Evolutionary conservation across 306 rosid genomes (phyloP).

Genomic region (Abrus precatorius): DNA sequence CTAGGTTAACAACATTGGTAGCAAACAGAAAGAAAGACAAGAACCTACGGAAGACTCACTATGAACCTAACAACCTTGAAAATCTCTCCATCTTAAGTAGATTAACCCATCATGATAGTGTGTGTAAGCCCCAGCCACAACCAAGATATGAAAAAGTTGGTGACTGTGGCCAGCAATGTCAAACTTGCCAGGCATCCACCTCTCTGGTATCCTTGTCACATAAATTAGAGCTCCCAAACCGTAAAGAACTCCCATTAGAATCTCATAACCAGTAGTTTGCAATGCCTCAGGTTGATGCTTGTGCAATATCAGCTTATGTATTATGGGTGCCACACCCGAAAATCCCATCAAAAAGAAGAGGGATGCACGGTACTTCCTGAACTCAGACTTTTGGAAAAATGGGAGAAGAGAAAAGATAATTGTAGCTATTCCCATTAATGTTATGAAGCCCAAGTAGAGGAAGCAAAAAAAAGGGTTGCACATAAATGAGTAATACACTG

Average conservation of each 20-base stretch:
- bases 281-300: conserved; percentile 57
- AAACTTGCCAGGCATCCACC: conserved; percentile 76
- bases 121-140: conserved; percentile 74
- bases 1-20: conserved; percentile 24
- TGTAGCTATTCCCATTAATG: conserved; percentile 58
- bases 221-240: conserved; percentile 72
- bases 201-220: conserved; percentile 65
- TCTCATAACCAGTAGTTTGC: conserved; percentile 65
- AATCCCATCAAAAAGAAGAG: conserved; percentile 71
- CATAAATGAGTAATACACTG: conserved; percentile 73
- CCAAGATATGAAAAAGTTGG: conserved; percentile 73
- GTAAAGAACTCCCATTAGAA: conserved; percentile 67
- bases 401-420: conserved; percentile 63
- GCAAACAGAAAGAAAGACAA: conserved; percentile 6
- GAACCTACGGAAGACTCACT: conserved; percentile 3
- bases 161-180: conserved; percentile 78
- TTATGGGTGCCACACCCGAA: conserved; percentile 62
- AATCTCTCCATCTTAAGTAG: conserved; percentile 70
- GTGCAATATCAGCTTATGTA: conserved; percentile 62
- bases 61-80: conserved; percentile 54
- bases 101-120: conserved; percentile 64
- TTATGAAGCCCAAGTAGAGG: conserved; percentile 68
- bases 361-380: conserved; percentile 58
- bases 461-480: conserved; percentile 66
- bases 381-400: conserved; percentile 54